Evolutionary conservation across 768 basidiomycete species (phyloP), one percentile per base, ranked within the genome.

Genomic region (Agaricus blazei): DNA sequence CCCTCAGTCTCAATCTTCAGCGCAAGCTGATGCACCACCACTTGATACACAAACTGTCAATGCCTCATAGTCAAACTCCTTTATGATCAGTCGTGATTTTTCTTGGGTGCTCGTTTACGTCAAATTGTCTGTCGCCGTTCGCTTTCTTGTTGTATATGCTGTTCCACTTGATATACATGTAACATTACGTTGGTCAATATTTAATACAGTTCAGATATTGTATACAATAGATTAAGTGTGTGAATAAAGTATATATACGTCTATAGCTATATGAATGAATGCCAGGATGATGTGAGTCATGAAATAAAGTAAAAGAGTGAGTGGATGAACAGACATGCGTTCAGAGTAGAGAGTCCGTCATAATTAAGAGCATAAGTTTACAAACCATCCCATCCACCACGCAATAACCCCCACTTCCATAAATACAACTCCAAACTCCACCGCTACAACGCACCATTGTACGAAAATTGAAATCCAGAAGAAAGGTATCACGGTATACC

Each of bases 311-410:
- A 38, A 28, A 38, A 47, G 36, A 24, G 42, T 26, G 41, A 28
- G 31, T 12, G 19, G 31, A 19, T 6, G 7, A 45, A 31, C 14
- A n/a, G 29, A 15, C 4, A 29, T 9, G n/a, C 2, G 31, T 1
- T 9, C 48, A n/a, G 34, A 43, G 40, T 36, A 28, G 24, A 14
- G 47, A 47, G 36, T 57, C 51, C 40, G n/a, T 31, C 48, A 42
- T 19, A 47, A 9, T 67, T 64, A 78, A 58, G 64, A 64, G 55
- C 74, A 64, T 57, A 89, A 59, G 41, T 78, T 78, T 42, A 88
- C 64, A 27, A 73, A 74, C 88, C 89, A 91, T 26, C 86, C 87
- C 53, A 80, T 63, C 89, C 89, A 91, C 88, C 89, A 91, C 8
- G 75, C 62, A 41, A 84, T 69, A 23, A 87, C 79, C 3, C 76